Percentiles rank a stretch among this genome's conserved stretches.
Conservation (phyloP, 805 yeast genomes). For the Candida taoyuanica region DNA sequence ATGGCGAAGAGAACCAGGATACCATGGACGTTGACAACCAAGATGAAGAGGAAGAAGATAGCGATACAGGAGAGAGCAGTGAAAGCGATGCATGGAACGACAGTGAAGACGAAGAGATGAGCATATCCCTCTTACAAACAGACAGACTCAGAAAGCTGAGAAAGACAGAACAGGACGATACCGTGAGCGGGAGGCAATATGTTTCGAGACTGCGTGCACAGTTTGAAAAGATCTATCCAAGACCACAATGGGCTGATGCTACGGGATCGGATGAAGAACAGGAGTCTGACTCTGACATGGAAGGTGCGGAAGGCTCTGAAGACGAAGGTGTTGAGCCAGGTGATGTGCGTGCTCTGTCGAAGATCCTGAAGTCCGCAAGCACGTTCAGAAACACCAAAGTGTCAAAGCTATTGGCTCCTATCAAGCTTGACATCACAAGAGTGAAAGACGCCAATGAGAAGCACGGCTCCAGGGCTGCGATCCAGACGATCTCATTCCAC, state of each 20-base stretch:
- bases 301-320: constrained; percentile 24
- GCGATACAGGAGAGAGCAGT: constrained; percentile 32
- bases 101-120: constrained; percentile 79
- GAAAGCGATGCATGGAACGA: constrained; percentile 70
- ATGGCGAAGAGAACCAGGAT: constrained; percentile 28
- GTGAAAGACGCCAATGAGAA: constrained; percentile 81
- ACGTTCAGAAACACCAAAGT: constrained; percentile 34
- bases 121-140: constrained; percentile 52
- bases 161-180: constrained; percentile 46
- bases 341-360: constrained; percentile 37
- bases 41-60: constrained; percentile 28
- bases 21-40: constrained; percentile 13
- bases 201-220: constrained; percentile 65
- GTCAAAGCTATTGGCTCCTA: constrained; percentile 60
- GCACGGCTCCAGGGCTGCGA: constrained; percentile 66
- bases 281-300: constrained; percentile 29
- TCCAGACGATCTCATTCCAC: constrained; percentile 86
- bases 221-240: constrained; percentile 66
- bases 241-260: constrained; percentile 74
- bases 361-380: constrained; percentile 35
- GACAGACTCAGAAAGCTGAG: constrained; percentile 72
- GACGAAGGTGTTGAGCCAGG: constrained; percentile 31
- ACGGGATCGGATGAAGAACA: constrained; percentile 23
- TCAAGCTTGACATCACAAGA: constrained; percentile 69
- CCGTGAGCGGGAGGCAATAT: constrained; percentile 57